Conservation (phyloP, 2,329 filamentous ascomycete genomes). For the Neonectria sp. region DNA sequence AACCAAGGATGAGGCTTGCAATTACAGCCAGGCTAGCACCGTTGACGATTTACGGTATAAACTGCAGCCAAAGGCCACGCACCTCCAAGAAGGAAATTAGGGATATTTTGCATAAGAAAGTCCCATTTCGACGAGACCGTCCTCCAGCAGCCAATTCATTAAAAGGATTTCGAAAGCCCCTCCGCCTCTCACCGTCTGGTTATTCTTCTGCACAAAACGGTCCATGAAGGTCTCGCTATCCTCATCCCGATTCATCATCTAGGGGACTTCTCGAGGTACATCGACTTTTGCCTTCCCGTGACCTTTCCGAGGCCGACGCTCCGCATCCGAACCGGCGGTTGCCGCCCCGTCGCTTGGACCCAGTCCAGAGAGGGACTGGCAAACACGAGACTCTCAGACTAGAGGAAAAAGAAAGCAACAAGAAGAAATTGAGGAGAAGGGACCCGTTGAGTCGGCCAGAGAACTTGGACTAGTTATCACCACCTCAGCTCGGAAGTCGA, state of each 20-base stretch:
- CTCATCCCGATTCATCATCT: neutral
- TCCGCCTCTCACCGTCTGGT: neutral
- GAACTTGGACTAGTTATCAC: neutral
- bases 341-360: neutral
- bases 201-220: conserved; percentile 2
- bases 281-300: neutral
- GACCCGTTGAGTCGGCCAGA: neutral
- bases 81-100: conserved; percentile 8
- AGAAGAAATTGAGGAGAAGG: conserved; percentile 1
- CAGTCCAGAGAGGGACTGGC: conserved; percentile 4
- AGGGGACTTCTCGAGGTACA: neutral
- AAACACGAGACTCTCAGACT: conserved; percentile 1
- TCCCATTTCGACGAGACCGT: conserved; percentile 17
- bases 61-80: conserved; percentile 14
- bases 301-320: neutral
- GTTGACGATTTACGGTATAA: conserved; percentile 12
- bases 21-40: conserved; percentile 14
- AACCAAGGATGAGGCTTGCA: conserved; percentile 35
- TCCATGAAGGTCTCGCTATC: neutral
- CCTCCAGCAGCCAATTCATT: conserved; percentile 15
- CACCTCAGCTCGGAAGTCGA: neutral
- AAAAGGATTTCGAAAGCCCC: conserved; percentile 10
- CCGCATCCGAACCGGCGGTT: neutral
- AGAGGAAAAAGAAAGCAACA: conserved; percentile 12
- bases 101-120: conserved; percentile 16